Evolutionary conservation across 495 filamentous ascomycete genomes (phyloP).

Genomic region (Aspergillus panamensis): DNA sequence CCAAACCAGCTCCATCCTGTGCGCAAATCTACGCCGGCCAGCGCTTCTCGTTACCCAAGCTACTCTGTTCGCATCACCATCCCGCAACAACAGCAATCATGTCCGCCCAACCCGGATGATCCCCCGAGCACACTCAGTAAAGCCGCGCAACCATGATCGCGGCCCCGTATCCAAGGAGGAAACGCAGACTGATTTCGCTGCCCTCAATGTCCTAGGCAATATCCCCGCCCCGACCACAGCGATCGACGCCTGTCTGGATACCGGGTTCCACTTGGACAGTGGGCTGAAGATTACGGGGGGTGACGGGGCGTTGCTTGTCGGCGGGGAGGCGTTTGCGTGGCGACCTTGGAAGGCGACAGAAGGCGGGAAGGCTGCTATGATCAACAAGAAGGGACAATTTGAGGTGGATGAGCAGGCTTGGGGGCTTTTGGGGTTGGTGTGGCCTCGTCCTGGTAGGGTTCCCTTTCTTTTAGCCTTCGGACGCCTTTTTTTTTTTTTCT

Average conservation of each 20-base stretch:
- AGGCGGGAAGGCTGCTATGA: conserved; percentile 44
- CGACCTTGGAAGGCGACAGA: conserved; percentile 60
- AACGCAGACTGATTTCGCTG: conserved; percentile 70
- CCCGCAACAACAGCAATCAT: conserved; percentile 32
- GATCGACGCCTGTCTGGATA: conserved; percentile 58
- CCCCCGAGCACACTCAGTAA: conserved; percentile 38
- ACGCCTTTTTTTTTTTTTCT: conserved; percentile 6
- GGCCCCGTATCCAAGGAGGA: conserved; percentile 57
- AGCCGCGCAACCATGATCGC: conserved; percentile 49
- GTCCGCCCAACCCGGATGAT: conserved; percentile 37
- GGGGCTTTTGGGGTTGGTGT: conserved; percentile 73
- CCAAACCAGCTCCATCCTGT: conserved; percentile 16
- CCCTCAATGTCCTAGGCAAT: conserved; percentile 74
- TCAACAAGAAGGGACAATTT: conserved; percentile 78
- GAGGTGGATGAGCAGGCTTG: conserved; percentile 68
- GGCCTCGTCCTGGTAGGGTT: conserved; percentile 83
- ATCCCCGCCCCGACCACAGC: conserved; percentile 72
- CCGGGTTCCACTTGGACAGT: conserved; percentile 42
- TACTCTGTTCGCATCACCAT: conserved; percentile 20
- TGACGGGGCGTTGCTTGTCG: conserved; percentile 68
- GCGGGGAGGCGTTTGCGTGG: conserved; percentile 87
- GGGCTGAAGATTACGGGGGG: conserved; percentile 64
- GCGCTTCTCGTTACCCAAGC: conserved; percentile 10
- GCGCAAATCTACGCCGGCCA: conserved; percentile 15
- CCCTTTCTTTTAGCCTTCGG: not conserved